Evolutionary conservation across 139 green algal genomes (phyloP).

Genomic region (Ettlia oleoabundans): DNA sequence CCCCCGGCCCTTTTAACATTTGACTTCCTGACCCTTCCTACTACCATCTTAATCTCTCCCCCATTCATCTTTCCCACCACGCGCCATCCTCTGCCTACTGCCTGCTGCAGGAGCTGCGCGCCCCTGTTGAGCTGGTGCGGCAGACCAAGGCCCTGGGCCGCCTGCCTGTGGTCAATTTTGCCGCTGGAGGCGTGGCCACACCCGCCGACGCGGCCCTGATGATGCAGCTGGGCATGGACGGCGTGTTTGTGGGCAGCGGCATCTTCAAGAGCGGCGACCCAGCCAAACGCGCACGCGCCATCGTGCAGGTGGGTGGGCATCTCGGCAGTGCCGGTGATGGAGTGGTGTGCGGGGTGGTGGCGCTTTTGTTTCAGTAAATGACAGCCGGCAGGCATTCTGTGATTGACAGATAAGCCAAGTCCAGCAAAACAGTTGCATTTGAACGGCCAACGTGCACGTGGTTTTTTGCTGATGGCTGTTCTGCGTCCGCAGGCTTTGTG

Average conservation of each 20-base stretch:
- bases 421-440: too few species aligned
- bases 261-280: conserved; percentile 99
- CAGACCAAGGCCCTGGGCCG: conserved; percentile 84
- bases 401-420: too few species aligned
- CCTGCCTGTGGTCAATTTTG: conserved; percentile 99
- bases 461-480: too few species aligned
- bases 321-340: background rate
- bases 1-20: too few species aligned
- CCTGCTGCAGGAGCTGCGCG: conserved; percentile 83
- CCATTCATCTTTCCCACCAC: background rate
- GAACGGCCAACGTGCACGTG: too few species aligned
- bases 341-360: background rate
- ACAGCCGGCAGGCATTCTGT: too few species aligned
- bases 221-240: conserved; percentile 98
- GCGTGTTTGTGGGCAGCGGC: conserved; percentile 98
- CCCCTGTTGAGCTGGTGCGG: conserved; percentile 93
- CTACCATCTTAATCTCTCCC: background rate
- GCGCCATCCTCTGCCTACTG: background rate
- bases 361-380: too few species aligned
- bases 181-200: conserved; percentile 97
- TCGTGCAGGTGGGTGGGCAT: conserved; percentile 85
- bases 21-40: too few species aligned
- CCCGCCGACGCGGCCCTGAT: conserved; percentile 99
- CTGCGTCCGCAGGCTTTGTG: too few species aligned
- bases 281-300: conserved; percentile 89